Conservation (phyloP, 2,329 filamentous ascomycete species). For the Fusarium sp. region DNA sequence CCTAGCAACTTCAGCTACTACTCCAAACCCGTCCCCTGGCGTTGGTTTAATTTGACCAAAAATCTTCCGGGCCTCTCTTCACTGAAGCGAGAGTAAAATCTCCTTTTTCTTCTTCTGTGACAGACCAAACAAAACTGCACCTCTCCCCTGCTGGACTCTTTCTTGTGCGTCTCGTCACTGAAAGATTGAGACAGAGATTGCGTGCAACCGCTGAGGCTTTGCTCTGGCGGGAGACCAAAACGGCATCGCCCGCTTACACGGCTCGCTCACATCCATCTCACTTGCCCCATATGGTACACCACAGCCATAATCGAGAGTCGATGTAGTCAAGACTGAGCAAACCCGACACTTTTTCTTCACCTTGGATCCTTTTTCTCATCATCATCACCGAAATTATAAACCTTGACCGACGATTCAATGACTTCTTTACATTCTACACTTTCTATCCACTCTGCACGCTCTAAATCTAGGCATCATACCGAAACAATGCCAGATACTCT, state of each 20-base stretch:
- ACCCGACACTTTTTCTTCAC: conserved; percentile 3
- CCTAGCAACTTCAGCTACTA: conserved; percentile 18
- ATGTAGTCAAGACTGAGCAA: conserved; percentile 33
- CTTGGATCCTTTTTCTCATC: neutral
- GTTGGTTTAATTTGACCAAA: conserved; percentile 37
- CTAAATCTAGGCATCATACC: conserved; percentile 36
- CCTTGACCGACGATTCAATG: conserved; percentile 6
- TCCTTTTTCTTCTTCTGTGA: conserved; percentile 29
- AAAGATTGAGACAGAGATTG: neutral
- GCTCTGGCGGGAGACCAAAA: conserved; percentile 33
- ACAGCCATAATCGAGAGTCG: conserved; percentile 16
- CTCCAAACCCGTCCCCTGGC: conserved; percentile 19
- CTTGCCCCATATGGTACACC: conserved; percentile 38
- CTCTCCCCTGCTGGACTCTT: neutral
- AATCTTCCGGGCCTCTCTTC: conserved; percentile 20
- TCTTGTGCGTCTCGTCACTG: neutral
- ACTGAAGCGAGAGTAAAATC: conserved; percentile 27
- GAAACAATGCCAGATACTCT: conserved; percentile 44
- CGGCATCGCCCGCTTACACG: conserved; percentile 42
- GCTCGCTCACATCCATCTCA: conserved; percentile 23
- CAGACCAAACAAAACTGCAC: conserved; percentile 6
- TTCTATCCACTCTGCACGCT: neutral
- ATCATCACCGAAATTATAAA: neutral
- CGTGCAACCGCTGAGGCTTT: conserved; percentile 34
- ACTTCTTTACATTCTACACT: neutral